Conservation (phyloP, 352 stramenopile species). For the Pythium monospermum region DNA sequence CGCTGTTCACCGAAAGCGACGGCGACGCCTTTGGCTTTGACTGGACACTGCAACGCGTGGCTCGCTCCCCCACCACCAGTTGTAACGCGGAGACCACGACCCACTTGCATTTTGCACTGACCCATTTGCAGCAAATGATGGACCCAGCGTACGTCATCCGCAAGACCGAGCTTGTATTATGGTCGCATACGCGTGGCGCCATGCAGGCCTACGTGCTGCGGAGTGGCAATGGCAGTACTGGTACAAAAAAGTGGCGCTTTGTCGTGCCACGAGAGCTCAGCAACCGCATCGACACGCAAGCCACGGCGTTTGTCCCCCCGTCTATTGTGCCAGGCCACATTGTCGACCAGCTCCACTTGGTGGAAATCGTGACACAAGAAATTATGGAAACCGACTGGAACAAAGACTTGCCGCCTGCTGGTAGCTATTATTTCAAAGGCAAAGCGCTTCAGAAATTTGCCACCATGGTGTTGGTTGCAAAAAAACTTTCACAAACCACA, state of each 20-base stretch:
- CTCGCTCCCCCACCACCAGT: not conserved
- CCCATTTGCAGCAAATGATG: conserved; percentile 55
- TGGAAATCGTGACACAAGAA: conserved; percentile 44
- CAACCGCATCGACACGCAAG: conserved; percentile 32
- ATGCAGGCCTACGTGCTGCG: conserved; percentile 54
- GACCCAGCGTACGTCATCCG: conserved; percentile 32
- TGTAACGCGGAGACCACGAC: no score
- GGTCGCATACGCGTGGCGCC: conserved; percentile 65
- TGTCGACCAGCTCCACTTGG: conserved; percentile 15
- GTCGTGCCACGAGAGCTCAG: conserved; percentile 33
- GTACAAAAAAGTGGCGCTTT: conserved; percentile 52
- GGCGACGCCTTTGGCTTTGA: conserved; percentile 56
- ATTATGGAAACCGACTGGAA: conserved; percentile 61
- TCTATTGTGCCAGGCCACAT: conserved; percentile 26
- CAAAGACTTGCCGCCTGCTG: conserved; percentile 40
- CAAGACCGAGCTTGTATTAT: conserved; percentile 49
- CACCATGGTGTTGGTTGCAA: conserved; percentile 69
- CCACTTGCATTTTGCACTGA: conserved; percentile 59
- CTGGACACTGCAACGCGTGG: conserved; percentile 33
- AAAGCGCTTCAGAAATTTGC: conserved; percentile 76
- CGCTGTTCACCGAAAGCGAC: conserved; percentile 12
- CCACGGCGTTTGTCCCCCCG: conserved; percentile 44
- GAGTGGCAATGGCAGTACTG: not conserved
- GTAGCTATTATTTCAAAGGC: conserved; percentile 84
- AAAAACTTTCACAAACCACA: conserved; percentile 49